A percentile compares a stretch with the other conserved stretches of the same genome.
phyloP scores from a whole-genome alignment of 805 yeast species.

The Candida peoriensis region DNA sequence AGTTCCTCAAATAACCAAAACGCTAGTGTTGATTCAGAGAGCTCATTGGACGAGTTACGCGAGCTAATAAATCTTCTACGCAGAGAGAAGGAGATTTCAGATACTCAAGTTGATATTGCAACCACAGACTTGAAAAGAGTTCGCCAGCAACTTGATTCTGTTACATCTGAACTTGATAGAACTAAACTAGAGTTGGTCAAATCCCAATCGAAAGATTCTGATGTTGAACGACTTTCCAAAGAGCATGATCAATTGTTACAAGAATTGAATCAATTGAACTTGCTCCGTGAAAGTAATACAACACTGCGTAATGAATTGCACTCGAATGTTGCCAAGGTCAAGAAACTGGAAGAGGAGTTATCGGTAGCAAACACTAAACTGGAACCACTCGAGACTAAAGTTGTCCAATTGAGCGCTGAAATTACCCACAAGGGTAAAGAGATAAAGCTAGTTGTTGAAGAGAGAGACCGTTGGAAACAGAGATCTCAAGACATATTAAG shows the following conservation, averaged over 20 bases:
- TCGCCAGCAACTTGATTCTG: constrained; percentile 43
- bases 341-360: constrained; percentile 37
- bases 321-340: constrained; percentile 25
- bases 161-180: constrained; percentile 47
- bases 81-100: constrained; percentile 69
- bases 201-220: constrained; percentile 29
- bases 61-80: constrained; percentile 61
- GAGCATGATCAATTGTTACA: constrained; percentile 43
- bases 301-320: constrained; percentile 53
- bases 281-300: constrained; percentile 63
- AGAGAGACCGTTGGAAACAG: constrained; percentile 54
- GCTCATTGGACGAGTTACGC: constrained; percentile 30
- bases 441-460: constrained; percentile 42
- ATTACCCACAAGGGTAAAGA: constrained; percentile 46
- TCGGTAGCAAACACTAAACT: constrained; percentile 27
- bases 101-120: constrained; percentile 48
- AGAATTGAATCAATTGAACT: constrained; percentile 56
- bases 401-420: constrained; percentile 34
- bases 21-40: constrained; percentile 9
- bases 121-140: constrained; percentile 50
- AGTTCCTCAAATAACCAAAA: constrained; percentile 1
- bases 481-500: constrained; percentile 43
- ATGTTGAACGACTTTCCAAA: constrained; percentile 19
- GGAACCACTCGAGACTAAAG: constrained; percentile 40
- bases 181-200: constrained; percentile 42